phyloP scores from a whole-genome alignment of 441 rosid species.

The Kokia cookei region DNA sequence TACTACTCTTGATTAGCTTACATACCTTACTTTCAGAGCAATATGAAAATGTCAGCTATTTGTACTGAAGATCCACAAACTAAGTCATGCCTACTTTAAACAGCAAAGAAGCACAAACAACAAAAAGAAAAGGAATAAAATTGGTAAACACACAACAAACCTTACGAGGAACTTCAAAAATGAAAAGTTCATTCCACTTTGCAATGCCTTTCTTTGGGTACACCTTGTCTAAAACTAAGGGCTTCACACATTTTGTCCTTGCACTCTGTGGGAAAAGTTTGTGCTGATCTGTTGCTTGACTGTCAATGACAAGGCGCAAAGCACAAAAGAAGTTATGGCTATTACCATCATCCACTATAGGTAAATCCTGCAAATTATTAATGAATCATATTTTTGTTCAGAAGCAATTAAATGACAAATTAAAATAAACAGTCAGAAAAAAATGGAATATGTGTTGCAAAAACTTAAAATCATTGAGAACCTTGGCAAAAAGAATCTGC shows the following conservation, averaged over 20 bases:
- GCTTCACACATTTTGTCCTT: constrained; percentile 95
- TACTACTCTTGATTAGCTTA: not conserved
- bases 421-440: not conserved
- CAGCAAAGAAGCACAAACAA: not conserved
- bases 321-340: constrained; percentile 92
- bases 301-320: constrained; percentile 77
- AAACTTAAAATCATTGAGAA: constrained; percentile 16
- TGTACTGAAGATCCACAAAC: not conserved
- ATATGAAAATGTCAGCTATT: not conserved
- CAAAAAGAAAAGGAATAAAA: not conserved
- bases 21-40: not conserved
- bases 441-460: not conserved
- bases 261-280: constrained; percentile 98
- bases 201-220: constrained; percentile 48
- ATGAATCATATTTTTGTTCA: constrained; percentile 8
- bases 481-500: constrained; percentile 96
- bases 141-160: constrained; percentile 23
- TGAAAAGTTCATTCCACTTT: constrained; percentile 95
- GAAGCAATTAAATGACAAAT: constrained; percentile 1
- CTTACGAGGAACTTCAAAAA: constrained; percentile 94
- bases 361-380: constrained; percentile 63
- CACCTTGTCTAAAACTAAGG: constrained; percentile 33
- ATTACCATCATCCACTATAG: constrained; percentile 83
- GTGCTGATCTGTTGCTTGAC: constrained; percentile 83
- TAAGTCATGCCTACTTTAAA: not conserved